These are phyloP conservation scores for Trichosporon sp. DNA, from an alignment of 1,284 basidiomycete genomes.

Conservation along the genomic window DNA sequence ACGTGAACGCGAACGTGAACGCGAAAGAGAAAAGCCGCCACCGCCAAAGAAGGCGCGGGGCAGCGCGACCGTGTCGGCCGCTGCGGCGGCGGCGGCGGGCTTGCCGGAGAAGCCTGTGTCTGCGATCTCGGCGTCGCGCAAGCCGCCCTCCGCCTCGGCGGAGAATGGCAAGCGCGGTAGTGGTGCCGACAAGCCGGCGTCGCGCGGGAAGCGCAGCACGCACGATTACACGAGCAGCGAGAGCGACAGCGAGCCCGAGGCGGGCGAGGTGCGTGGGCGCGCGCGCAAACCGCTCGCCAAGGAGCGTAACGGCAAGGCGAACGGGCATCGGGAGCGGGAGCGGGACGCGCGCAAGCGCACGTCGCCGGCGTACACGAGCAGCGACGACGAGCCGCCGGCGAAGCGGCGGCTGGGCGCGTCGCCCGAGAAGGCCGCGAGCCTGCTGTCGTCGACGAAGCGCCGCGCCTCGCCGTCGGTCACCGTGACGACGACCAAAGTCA, in stretches of 20 bases:
- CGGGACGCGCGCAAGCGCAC: neutral
- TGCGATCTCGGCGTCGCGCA: neutral
- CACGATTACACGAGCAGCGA: conserved; percentile 22
- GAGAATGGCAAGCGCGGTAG: conserved; percentile 2
- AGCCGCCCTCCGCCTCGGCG: neutral
- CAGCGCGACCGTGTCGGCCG: neutral
- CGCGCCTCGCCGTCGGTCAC: neutral
- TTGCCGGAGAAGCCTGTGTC: neutral
- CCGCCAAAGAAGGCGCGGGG: neutral
- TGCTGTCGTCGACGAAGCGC: neutral
- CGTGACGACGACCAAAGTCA: neutral
- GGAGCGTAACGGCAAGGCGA: neutral
- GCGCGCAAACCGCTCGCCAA: neutral
- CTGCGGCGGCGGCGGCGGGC: neutral
- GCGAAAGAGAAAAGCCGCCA: neutral
- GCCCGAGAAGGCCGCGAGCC: neutral
- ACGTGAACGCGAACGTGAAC: neutral
- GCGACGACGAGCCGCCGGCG: neutral
- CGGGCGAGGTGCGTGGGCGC: neutral
- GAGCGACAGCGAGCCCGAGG: conserved; percentile 16
- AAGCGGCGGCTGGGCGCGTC: neutral
- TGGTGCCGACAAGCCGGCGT: neutral
- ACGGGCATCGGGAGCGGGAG: neutral
- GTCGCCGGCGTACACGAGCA: conserved; percentile 1
- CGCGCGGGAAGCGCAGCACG: conserved; percentile 1